Conservation (phyloP, 23 red algal species). For the Gracilaria domingensis region DNA sequence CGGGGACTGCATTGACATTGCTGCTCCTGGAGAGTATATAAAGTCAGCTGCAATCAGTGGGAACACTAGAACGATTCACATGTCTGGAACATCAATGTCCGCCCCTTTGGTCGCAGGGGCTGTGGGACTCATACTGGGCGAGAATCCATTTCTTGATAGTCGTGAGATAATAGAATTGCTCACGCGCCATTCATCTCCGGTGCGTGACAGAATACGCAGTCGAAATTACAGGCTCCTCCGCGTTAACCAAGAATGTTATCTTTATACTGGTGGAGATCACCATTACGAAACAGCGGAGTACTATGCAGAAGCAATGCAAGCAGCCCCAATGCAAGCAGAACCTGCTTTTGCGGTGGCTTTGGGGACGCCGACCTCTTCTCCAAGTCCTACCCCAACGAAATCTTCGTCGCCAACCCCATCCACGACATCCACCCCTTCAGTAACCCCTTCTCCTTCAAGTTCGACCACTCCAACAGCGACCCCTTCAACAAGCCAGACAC, state of each 20-base stretch:
- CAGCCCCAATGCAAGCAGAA: neutral
- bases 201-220: neutral
- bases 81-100: constrained; percentile 75
- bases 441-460: neutral
- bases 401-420: constrained; percentile 3
- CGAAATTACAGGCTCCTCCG: neutral
- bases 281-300: neutral
- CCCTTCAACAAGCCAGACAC: neutral
- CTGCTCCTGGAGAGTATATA: constrained; percentile 63
- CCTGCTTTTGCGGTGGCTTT: neutral
- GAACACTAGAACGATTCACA: constrained; percentile 18
- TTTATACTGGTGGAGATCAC: neutral
- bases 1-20: constrained; percentile 63
- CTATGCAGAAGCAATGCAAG: neutral
- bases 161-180: neutral
- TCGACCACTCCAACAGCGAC: constrained; percentile 8
- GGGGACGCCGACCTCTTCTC: neutral
- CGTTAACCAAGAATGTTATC: neutral
- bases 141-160: neutral
- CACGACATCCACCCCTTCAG: neutral
- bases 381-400: neutral
- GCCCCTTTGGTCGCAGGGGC: constrained; percentile 67
- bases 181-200: neutral
- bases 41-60: constrained; percentile 33
- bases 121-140: constrained; percentile 45